These are phyloP conservation scores for Breynia disticha DNA, from an alignment of 441 rosid genomes.

Conservation along the genomic window DNA sequence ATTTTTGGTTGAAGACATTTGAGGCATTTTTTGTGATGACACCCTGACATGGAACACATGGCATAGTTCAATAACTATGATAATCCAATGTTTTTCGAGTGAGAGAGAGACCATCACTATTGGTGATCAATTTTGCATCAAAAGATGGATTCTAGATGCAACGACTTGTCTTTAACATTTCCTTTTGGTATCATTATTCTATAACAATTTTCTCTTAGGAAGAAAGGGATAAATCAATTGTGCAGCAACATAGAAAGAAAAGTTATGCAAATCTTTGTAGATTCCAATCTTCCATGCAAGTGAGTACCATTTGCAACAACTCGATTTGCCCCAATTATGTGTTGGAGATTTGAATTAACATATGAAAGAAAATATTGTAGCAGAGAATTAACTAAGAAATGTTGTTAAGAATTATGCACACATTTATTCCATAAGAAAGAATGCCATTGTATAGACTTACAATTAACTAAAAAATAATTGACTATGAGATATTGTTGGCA, in stretches of 20 bases:
- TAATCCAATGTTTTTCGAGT: not conserved
- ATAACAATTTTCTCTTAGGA: constrained; percentile 67
- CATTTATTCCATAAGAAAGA: too few relatives aligned
- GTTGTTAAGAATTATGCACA: too few relatives aligned
- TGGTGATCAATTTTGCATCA: constrained; percentile 72
- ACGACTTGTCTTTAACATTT: constrained; percentile 74
- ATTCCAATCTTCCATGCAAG: constrained; percentile 96
- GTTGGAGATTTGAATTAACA: too few relatives aligned
- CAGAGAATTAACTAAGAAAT: too few relatives aligned
- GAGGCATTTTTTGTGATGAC: constrained; percentile 55
- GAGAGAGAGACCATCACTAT: constrained; percentile 55
- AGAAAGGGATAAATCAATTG: constrained; percentile 62
- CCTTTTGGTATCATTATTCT: constrained; percentile 73
- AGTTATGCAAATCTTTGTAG: constrained; percentile 63
- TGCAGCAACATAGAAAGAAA: constrained; percentile 87
- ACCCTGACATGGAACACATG: constrained; percentile 40
- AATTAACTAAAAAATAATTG: too few relatives aligned
- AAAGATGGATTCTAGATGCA: constrained; percentile 71
- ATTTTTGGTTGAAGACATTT: too few relatives aligned
- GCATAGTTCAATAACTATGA: not conserved
- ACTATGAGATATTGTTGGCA: too few relatives aligned
- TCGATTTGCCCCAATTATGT: constrained; percentile 95
- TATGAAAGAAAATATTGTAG: too few relatives aligned
- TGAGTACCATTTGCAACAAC: constrained; percentile 77
- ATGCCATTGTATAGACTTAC: too few relatives aligned